These are phyloP conservation scores for Lepiota brunneoincarnata DNA, from an alignment of 768 basidiomycete species.

Conservation along the genomic window DNA sequence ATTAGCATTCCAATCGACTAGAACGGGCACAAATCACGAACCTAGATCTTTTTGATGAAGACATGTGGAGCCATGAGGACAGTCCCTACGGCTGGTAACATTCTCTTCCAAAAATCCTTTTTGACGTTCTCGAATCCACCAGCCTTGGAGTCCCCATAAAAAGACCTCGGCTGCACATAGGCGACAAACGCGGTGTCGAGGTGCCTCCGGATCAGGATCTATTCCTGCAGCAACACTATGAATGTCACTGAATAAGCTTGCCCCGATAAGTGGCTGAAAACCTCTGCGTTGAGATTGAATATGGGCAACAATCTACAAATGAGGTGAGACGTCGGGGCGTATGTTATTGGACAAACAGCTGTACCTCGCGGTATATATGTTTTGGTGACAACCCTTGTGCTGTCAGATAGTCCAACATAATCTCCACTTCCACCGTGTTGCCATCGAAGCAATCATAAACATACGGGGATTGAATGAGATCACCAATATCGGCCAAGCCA, in stretches of 20 bases:
- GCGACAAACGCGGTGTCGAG: conserved; percentile 65
- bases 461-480: conserved; percentile 73
- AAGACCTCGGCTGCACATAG: conserved; percentile 74
- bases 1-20: background rate
- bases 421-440: conserved; percentile 79
- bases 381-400: conserved; percentile 59
- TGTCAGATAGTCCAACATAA: conserved; percentile 79
- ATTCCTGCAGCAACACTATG: conserved; percentile 53
- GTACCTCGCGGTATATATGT: conserved; percentile 75
- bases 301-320: conserved; percentile 55
- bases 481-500: conserved; percentile 62
- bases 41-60: conserved; percentile 57
- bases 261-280: conserved; percentile 66
- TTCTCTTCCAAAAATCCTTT: conserved; percentile 60
- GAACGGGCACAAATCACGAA: conserved; percentile 33
- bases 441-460: conserved; percentile 80
- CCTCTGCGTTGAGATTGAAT: conserved; percentile 58
- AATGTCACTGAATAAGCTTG: conserved; percentile 68
- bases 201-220: conserved; percentile 55
- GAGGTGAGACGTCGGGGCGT: background rate
- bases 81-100: conserved; percentile 64
- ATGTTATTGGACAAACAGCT: conserved; percentile 14
- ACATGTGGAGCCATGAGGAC: conserved; percentile 61
- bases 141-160: conserved; percentile 72
- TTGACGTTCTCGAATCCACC: conserved; percentile 80